These are phyloP conservation scores for Phytopythium litorale DNA, from an alignment of 352 stramenopile species.

Conservation along the genomic window DNA sequence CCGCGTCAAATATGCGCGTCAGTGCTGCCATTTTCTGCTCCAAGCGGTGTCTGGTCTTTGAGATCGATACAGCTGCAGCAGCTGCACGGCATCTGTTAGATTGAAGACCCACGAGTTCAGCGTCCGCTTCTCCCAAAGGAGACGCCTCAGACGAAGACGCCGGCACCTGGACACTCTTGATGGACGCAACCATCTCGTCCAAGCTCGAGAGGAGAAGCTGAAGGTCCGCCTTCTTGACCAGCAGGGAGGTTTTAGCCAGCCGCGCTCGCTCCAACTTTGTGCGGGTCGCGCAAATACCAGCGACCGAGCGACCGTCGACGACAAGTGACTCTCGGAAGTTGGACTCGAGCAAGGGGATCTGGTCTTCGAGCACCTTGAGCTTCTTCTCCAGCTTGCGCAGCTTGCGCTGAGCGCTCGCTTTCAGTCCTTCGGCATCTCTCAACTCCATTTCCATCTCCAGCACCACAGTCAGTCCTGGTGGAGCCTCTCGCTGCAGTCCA, in stretches of 20 bases:
- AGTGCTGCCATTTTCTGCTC: background rate
- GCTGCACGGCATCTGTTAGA: background rate
- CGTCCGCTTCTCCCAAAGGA: background rate
- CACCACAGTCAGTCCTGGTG: background rate
- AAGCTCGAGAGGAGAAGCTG: conserved; percentile 13
- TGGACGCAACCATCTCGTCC: conserved; percentile 11
- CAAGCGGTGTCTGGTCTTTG: background rate
- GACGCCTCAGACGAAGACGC: background rate
- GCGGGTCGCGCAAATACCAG: conserved; percentile 26
- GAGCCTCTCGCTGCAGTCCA: background rate
- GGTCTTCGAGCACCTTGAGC: conserved; percentile 21
- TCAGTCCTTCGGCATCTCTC: conserved; percentile 15
- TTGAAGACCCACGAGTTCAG: background rate
- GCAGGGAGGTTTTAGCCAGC: conserved; percentile 24
- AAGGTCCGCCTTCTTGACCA: conserved; percentile 37
- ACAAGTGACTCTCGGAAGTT: conserved; percentile 27
- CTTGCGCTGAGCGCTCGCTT: conserved; percentile 40
- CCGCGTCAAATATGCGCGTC: background rate
- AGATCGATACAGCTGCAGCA: background rate
- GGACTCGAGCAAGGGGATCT: conserved; percentile 22
- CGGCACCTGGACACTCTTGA: background rate
- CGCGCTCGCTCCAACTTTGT: conserved; percentile 28
- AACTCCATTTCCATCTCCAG: conserved; percentile 5
- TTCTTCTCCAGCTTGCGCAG: conserved; percentile 58
- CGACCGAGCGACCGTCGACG: conserved; percentile 8